Evolutionary conservation across 2,329 filamentous ascomycete species (phyloP).

Genomic region (Cyanodermella asteris): DNA sequence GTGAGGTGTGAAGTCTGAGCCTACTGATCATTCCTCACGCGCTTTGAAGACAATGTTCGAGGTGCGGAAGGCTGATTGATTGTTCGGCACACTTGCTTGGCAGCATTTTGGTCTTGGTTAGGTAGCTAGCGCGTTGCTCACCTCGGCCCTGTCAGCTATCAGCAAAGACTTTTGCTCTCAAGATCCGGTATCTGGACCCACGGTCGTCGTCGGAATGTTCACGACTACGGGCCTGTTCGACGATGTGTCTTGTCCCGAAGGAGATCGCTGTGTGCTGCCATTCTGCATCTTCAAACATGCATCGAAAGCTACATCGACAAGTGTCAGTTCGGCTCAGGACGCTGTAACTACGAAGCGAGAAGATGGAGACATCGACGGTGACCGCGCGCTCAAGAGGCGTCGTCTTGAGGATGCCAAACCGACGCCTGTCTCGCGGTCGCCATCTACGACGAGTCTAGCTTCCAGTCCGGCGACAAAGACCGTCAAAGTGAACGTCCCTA

Average conservation of each 20-base stretch:
- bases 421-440: constrained; percentile 2
- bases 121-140: too few species aligned
- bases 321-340: constrained; percentile 1
- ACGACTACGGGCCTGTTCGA: constrained; percentile 32
- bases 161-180: too few species aligned
- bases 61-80: too few species aligned
- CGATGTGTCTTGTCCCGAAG: constrained; percentile 29
- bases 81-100: too few species aligned
- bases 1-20: too few species aligned
- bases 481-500: neutral
- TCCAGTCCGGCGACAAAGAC: neutral
- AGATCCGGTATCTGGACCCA: too few species aligned
- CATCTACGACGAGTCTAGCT: constrained; percentile 1
- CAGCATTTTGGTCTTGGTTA: too few species aligned
- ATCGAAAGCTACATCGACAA: neutral
- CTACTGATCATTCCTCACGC: too few species aligned
- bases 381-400: constrained; percentile 3
- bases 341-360: constrained; percentile 8
- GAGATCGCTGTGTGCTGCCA: constrained; percentile 26
- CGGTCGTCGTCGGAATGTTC: constrained; percentile 22
- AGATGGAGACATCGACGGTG: neutral
- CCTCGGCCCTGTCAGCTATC: too few species aligned
- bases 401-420: constrained; percentile 1
- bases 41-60: too few species aligned
- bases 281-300: constrained; percentile 37